A percentile compares a stretch with the other conserved stretches of the same genome.
These are phyloP conservation scores for Candida taoyuanica DNA, from an alignment of 805 yeast species.

Conservation along the genomic window DNA sequence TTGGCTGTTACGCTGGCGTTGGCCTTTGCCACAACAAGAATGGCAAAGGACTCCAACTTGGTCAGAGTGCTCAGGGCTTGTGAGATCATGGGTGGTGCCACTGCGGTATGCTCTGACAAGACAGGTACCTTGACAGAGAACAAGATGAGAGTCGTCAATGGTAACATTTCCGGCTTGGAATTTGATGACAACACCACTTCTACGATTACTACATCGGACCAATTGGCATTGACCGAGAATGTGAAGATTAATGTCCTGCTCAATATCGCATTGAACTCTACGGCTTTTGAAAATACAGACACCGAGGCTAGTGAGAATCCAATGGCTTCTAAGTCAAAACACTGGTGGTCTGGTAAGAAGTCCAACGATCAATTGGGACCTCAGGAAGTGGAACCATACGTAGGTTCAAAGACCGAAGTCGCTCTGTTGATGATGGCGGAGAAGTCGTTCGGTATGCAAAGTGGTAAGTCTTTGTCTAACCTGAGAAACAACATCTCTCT, in stretches of 20 bases:
- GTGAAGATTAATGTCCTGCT: slow-evolving; percentile 32
- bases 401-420: slow-evolving; percentile 94
- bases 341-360: slow-evolving; percentile 18
- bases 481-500: slow-evolving; percentile 34
- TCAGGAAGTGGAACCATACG: slow-evolving; percentile 47
- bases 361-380: slow-evolving; percentile 5
- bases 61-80: slow-evolving; percentile 93
- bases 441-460: slow-evolving; percentile 42
- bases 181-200: slow-evolving; percentile 44
- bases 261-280: slow-evolving; percentile 74
- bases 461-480: slow-evolving; percentile 36
- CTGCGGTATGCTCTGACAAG: slow-evolving; percentile 94
- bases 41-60: slow-evolving; percentile 93
- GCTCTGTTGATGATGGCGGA: slow-evolving; percentile 73
- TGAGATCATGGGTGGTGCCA: slow-evolving; percentile 99
- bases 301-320: slow-evolving; percentile 26
- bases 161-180: slow-evolving; percentile 54
- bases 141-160: slow-evolving; percentile 84
- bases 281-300: slow-evolving; percentile 77
- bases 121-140: slow-evolving; percentile 97
- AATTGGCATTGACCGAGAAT: slow-evolving; percentile 11
- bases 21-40: slow-evolving; percentile 97
- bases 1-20: slow-evolving; percentile 94
- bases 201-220: slow-evolving; percentile 14
- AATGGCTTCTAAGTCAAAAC: slow-evolving; percentile 11